These are phyloP conservation scores for Macrophomina tecta DNA, from an alignment of 2,329 filamentous ascomycete genomes.

Conservation along the genomic window DNA sequence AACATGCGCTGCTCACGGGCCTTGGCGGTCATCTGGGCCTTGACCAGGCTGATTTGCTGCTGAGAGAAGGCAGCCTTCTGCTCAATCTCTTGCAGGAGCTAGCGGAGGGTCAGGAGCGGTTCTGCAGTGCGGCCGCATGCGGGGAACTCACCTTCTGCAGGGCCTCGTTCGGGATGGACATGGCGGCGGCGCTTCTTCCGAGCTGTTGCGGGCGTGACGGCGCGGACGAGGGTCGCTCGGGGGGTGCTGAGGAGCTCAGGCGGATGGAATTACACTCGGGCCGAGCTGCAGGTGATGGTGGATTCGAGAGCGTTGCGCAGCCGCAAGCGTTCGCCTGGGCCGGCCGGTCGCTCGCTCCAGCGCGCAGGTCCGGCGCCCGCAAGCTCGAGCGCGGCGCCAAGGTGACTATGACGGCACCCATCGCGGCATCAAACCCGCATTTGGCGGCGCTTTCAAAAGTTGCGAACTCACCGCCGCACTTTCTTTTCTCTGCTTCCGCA, in stretches of 20 bases:
- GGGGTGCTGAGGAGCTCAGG: background rate
- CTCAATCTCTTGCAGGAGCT: conserved; percentile 95
- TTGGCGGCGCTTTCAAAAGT: background rate
- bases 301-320: background rate
- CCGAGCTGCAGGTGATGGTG: conserved; percentile 23
- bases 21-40: conserved; percentile 82
- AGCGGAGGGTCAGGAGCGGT: conserved; percentile 19
- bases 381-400: background rate
- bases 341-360: background rate
- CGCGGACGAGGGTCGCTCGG: background rate
- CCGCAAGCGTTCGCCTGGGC: background rate
- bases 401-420: conserved; percentile 20
- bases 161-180: conserved; percentile 94
- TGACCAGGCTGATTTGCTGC: conserved; percentile 88
- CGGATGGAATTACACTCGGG: conserved; percentile 26
- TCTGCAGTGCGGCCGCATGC: background rate
- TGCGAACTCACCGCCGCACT: background rate
- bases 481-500: background rate
- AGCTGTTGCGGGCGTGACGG: background rate
- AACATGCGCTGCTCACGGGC: conserved; percentile 88
- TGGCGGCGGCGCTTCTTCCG: conserved; percentile 49
- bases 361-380: background rate
- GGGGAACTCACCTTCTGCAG: conserved; percentile 76
- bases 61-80: conserved; percentile 85
- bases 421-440: background rate